Conservation (phyloP, 257 asterid genomes). For the Solanum raphanifolium region DNA sequence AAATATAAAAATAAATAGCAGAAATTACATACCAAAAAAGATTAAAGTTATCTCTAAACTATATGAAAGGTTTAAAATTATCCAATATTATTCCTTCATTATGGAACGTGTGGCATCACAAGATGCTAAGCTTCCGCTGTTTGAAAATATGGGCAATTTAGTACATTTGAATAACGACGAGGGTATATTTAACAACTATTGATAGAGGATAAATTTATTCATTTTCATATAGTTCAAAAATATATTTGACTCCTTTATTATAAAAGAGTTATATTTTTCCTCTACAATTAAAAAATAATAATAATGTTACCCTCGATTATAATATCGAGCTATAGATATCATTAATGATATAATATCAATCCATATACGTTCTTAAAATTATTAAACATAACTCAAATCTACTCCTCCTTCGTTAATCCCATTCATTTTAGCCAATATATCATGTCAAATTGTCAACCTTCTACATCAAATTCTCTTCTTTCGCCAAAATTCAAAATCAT, state of each 20-base stretch:
- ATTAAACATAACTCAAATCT: not conserved
- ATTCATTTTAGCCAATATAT: no score
- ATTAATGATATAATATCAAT: not conserved
- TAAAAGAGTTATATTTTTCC: not conserved
- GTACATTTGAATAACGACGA: no score
- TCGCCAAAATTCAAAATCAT: not conserved
- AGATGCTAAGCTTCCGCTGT: not conserved
- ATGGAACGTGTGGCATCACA: not conserved
- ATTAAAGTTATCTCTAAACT: no score
- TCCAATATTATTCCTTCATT: no score
- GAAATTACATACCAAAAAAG: not conserved
- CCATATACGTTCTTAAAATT: not conserved
- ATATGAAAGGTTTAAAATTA: no score
- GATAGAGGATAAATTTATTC: no score
- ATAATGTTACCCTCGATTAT: not conserved
- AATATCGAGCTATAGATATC: not conserved
- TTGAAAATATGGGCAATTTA: not conserved
- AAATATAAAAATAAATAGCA: no score
- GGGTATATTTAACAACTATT: not conserved
- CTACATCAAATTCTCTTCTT: not conserved
- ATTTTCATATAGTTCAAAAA: no score
- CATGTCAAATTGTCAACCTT: not conserved
- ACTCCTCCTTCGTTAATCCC: not conserved
- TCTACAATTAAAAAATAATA: no score
- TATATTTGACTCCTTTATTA: fast-evolving